phyloP scores from a whole-genome alignment of 148 eudicot species.

The Fagopyrum esculentum region DNA sequence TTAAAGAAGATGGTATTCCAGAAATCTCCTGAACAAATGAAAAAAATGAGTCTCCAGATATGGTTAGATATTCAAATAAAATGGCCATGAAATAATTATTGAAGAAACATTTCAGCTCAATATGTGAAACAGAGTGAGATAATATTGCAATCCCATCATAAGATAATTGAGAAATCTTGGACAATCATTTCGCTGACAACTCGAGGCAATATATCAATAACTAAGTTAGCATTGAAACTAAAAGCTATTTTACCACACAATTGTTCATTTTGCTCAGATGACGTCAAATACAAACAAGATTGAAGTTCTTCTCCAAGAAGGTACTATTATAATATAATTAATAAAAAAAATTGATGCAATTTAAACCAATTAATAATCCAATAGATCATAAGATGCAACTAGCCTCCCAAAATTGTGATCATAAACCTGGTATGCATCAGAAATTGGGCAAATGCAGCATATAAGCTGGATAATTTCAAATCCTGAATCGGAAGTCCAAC shows the following conservation, averaged over 20 bases:
- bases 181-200: background rate
- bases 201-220: background rate
- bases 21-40: slow-evolving; percentile 35
- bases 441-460: background rate
- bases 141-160: background rate
- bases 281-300: background rate
- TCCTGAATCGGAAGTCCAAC: background rate
- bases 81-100: background rate
- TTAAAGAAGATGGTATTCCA: slow-evolving; percentile 36
- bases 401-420: background rate
- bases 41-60: background rate
- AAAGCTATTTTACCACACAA: background rate
- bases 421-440: background rate
- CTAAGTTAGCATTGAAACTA: background rate
- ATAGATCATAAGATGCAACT: background rate
- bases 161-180: background rate
- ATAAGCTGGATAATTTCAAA: background rate
- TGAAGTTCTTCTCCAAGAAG: background rate
- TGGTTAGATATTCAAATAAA: background rate
- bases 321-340: background rate
- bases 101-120: background rate
- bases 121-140: background rate
- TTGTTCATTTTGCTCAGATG: background rate
- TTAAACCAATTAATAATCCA: background rate
- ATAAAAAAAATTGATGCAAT: background rate